These are phyloP conservation scores for Annulohypoxylon nitens DNA, from an alignment of 495 filamentous ascomycete species.

Conservation along the genomic window DNA sequence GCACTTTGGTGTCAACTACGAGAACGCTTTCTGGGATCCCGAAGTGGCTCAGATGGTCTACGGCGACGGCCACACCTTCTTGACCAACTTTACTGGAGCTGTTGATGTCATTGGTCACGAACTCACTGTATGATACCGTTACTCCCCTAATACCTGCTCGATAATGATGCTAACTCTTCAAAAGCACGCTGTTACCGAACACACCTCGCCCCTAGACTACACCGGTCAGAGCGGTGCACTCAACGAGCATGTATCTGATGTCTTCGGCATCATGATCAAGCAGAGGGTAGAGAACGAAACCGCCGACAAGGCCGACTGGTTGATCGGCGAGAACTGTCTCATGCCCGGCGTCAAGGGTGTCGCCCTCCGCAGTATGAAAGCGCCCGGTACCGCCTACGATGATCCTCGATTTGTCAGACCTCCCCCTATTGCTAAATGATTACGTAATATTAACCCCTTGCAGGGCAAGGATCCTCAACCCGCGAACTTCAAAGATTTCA, in stretches of 20 bases:
- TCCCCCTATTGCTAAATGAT: not conserved
- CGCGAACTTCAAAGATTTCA: slow-evolving; percentile 56
- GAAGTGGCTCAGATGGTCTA: slow-evolving; percentile 59
- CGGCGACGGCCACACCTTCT: slow-evolving; percentile 61
- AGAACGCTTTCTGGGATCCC: slow-evolving; percentile 59
- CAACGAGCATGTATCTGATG: slow-evolving; percentile 67
- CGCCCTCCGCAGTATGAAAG: slow-evolving; percentile 64
- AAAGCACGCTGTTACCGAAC: slow-evolving; percentile 61
- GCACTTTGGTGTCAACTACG: slow-evolving; percentile 59
- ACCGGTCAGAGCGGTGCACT: slow-evolving; percentile 61
- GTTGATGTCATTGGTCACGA: slow-evolving; percentile 67
- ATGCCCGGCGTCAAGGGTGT: slow-evolving; percentile 59
- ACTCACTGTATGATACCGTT: slow-evolving; percentile 50
- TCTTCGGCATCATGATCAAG: slow-evolving; percentile 67
- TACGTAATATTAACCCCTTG: slow-evolving; percentile 8
- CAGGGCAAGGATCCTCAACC: slow-evolving; percentile 63
- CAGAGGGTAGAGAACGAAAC: slow-evolving; percentile 61
- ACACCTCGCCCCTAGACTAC: slow-evolving; percentile 60
- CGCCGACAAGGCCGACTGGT: slow-evolving; percentile 62
- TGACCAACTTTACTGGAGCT: slow-evolving; percentile 57
- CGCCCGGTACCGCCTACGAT: slow-evolving; percentile 62
- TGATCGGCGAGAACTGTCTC: slow-evolving; percentile 64
- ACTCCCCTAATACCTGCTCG: no score
- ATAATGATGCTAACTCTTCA: slow-evolving; percentile 2
- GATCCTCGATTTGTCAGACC: slow-evolving; percentile 58